Conservation (phyloP, 805 yeast genomes). For the Torulaspora indica region DNA sequence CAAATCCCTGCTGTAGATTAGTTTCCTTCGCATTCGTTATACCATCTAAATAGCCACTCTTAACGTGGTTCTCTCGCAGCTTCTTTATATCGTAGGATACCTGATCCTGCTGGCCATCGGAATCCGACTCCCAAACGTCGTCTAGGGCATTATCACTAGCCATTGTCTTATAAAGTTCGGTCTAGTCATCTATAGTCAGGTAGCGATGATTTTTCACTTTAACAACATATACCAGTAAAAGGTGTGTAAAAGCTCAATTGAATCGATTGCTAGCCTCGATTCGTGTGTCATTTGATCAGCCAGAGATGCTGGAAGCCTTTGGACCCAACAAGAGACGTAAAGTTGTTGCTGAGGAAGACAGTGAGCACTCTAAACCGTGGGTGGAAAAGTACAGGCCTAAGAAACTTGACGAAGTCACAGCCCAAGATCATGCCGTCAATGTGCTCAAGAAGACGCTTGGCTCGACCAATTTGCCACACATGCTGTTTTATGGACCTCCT, state of each 20-base stretch:
- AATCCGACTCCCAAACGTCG: slow-evolving; percentile 29
- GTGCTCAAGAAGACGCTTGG: slow-evolving; percentile 74
- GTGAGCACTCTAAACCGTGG: slow-evolving; percentile 61
- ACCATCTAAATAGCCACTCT: slow-evolving; percentile 84
- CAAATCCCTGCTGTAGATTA: slow-evolving; percentile 75
- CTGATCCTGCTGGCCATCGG: slow-evolving; percentile 1
- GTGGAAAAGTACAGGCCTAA: slow-evolving; percentile 93
- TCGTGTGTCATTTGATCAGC: neutral
- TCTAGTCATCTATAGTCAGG: neutral
- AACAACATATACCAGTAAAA: neutral
- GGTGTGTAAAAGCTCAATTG: neutral
- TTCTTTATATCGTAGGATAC: slow-evolving; percentile 35
- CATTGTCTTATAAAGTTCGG: neutral
- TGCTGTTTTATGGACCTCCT: slow-evolving; percentile 90
- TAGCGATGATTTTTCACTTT: neutral
- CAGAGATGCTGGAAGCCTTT: slow-evolving; percentile 22
- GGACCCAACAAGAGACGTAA: slow-evolving; percentile 32
- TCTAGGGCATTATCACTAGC: slow-evolving; percentile 10
- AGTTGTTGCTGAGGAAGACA: slow-evolving; percentile 15
- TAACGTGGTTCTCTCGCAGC: slow-evolving; percentile 57
- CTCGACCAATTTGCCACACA: slow-evolving; percentile 83
- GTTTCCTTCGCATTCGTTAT: slow-evolving; percentile 60
- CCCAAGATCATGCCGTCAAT: slow-evolving; percentile 85
- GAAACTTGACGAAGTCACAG: slow-evolving; percentile 77
- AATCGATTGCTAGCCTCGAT: too few relatives aligned